Conservation (phyloP, 2,329 filamentous ascomycete species). For the Fusarium hostae region DNA sequence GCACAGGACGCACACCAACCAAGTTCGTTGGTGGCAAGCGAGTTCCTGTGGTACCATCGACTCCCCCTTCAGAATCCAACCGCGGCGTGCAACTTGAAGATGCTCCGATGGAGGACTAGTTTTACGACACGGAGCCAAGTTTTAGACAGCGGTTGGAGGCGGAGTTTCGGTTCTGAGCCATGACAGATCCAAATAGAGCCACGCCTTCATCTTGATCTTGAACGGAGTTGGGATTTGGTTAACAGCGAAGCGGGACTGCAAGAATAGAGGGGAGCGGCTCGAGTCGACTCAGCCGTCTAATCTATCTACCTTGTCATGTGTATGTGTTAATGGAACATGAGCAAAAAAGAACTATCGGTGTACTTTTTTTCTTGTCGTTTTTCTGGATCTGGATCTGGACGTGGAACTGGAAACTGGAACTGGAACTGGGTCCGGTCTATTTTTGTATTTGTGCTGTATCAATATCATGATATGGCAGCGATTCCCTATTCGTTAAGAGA, state of each 20-base stretch:
- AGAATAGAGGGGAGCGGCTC: slow-evolving; percentile 14
- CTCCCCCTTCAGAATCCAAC: slow-evolving; percentile 47
- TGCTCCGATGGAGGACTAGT: slow-evolving; percentile 63
- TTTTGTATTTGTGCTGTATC: slow-evolving; percentile 46
- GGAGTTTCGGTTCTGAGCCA: slow-evolving; percentile 18
- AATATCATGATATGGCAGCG: slow-evolving; percentile 41
- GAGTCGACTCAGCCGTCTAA: slow-evolving; percentile 18
- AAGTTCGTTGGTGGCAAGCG: slow-evolving; percentile 64
- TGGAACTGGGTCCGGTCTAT: slow-evolving; percentile 10
- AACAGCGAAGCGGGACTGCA: slow-evolving; percentile 28
- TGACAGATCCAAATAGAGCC: not conserved
- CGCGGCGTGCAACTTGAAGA: slow-evolving; percentile 65
- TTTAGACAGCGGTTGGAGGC: slow-evolving; percentile 19
- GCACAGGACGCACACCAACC: slow-evolving; percentile 60
- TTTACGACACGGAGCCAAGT: slow-evolving; percentile 15
- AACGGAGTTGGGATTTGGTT: slow-evolving; percentile 29
- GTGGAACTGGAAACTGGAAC: not conserved
- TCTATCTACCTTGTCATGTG: slow-evolving; percentile 39
- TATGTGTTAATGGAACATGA: slow-evolving; percentile 48
- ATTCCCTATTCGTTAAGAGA: slow-evolving; percentile 40
- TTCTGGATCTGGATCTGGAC: slow-evolving; percentile 19
- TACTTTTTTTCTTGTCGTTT: slow-evolving; percentile 35
- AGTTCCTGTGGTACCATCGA: slow-evolving; percentile 43
- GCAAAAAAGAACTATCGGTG: slow-evolving; percentile 42
- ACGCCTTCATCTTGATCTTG: slow-evolving; percentile 21